Evolutionary conservation across 148 eudicot species (phyloP).

Genomic region (Silene conica): DNA sequence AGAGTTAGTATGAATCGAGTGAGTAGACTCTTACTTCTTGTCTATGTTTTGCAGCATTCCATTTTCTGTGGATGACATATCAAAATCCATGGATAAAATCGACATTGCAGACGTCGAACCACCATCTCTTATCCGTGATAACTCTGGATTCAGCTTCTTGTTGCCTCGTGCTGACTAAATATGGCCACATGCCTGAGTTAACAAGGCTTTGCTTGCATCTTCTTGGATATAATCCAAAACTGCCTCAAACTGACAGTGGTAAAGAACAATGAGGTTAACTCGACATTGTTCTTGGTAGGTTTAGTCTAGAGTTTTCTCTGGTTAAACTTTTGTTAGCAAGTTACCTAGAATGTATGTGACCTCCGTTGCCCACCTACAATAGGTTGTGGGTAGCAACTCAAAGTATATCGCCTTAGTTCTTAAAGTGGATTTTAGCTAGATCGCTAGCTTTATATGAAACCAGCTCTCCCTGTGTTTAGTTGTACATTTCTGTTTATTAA

Average conservation of each 20-base stretch:
- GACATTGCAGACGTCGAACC: conserved; percentile 83
- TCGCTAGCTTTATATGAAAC: too few species aligned
- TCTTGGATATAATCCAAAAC: background rate
- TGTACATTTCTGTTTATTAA: too few species aligned
- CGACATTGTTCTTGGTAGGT: background rate
- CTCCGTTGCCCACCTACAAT: background rate
- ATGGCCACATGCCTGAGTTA: background rate
- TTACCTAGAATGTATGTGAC: conserved; percentile 1
- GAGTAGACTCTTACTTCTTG: background rate
- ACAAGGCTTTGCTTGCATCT: conserved; percentile 4
- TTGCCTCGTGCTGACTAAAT: conserved; percentile 53
- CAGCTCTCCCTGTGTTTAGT: too few species aligned
- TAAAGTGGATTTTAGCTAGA: background rate
- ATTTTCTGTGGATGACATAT: conserved; percentile 95
- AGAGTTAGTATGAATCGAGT: background rate
- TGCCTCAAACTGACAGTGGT: background rate
- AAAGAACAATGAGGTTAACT: background rate
- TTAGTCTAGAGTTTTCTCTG: background rate
- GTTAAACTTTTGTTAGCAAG: conserved; percentile 14
- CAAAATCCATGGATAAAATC: conserved; percentile 88
- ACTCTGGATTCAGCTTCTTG: conserved; percentile 82
- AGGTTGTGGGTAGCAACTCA: background rate
- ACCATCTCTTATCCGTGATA: conserved; percentile 65
- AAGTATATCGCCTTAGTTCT: background rate
- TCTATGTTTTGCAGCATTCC: conserved; percentile 73